Evolutionary conservation across 2,329 filamentous ascomycete species (phyloP).

Genomic region (Chrysosporium queenslandicum): DNA sequence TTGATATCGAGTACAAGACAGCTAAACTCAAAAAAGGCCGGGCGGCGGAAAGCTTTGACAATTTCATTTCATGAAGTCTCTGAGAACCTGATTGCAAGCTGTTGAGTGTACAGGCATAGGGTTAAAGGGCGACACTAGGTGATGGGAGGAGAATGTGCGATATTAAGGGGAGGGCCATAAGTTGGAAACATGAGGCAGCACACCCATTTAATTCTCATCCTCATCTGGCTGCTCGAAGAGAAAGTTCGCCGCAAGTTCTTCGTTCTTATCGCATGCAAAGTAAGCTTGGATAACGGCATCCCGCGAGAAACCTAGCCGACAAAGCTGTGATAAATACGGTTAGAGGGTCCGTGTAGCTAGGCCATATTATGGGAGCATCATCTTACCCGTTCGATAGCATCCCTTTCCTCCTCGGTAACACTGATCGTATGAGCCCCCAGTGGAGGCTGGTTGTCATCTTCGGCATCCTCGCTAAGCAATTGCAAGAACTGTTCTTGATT

Average conservation of each 20-base stretch:
- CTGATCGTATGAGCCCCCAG: conserved; percentile 65
- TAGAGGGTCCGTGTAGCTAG: not conserved
- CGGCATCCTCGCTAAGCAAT: conserved; percentile 76
- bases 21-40: not conserved
- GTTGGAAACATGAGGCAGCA: not conserved
- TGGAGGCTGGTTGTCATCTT: conserved; percentile 66
- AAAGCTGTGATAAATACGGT: conserved; percentile 50
- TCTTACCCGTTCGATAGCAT: conserved; percentile 83
- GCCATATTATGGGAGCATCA: conserved; percentile 24
- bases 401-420: conserved; percentile 91
- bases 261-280: conserved; percentile 98
- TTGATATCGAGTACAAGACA: not conserved
- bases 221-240: conserved; percentile 95
- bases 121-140: not conserved
- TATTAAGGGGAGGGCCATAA: not conserved
- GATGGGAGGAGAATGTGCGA: not conserved
- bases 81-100: not conserved
- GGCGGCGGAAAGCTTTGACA: not conserved
- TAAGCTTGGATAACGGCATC: conserved; percentile 95
- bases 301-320: conserved; percentile 82
- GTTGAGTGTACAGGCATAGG: not conserved
- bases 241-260: conserved; percentile 96
- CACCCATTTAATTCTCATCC: conserved; percentile 34
- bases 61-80: conserved; percentile 1
- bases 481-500: conserved; percentile 91